Base-by-base conservation (phyloP, 2,329 filamentous ascomycete species). In the Cladosporium cucumerinum region DNA sequence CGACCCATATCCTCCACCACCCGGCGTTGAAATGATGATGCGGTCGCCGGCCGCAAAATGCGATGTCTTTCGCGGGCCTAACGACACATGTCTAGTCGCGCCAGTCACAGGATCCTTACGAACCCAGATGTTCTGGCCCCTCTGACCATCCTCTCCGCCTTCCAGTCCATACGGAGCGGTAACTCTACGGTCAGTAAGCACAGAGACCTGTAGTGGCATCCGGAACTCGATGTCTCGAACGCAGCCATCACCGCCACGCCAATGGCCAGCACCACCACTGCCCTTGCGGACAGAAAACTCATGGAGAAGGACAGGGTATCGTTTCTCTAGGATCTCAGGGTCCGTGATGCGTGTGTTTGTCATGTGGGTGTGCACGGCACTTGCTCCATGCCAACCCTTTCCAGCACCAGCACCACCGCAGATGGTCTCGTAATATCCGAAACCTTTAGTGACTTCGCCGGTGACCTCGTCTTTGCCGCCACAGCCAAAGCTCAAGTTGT, bases 1-100 rank as follows among this genome's bases (percentile, higher is more conserved):
- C 0, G 87, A 89, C 0, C 90, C 90, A 89, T 90, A 94, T 0
- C 88, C 91, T 48, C 91, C 91, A 61, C 91, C 91, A 36, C 91
- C 91, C 2, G 91, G 91, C 5, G 91, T 94, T 67, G 83, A 83
- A 86, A 71, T 72, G 10, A 71, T 43, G 16, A 71, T 66, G 23
- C 67, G 49, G 30, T 71, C 70, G 3, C 70, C 70, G 26, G 69
- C 66, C 58, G 66, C 65, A 5, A 66, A 63, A 36, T 67, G 63
- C 32, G 69, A 32, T 48, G 68, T 67, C 64, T 68, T 71, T 61
- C 70, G 70, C 12, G 67, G 68, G 23, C 70, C 70, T 26, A 72
- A 67, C 52, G 70, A 71, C 28, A 72, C 69, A 28, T 59, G 49
- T 18, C 88, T 80, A 75, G 88, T 71, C 46, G 72, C 74, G 4